Conservation (phyloP, 352 stramenopile species). For the Globisporangium uncinulatum region DNA sequence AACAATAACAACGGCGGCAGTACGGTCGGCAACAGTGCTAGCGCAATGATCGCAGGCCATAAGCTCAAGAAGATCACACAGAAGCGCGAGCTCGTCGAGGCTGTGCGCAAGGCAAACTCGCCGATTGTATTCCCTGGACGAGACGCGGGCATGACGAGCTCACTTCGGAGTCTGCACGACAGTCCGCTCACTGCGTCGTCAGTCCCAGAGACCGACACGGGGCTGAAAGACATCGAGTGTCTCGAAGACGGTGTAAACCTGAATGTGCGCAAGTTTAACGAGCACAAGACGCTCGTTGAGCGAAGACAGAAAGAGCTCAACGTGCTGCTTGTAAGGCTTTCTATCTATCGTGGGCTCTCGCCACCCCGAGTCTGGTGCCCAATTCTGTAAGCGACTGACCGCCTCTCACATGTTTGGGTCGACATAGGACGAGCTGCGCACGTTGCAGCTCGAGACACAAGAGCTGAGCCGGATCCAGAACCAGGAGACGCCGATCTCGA, state of each 20-base stretch:
- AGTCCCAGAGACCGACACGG: slow-evolving; percentile 32
- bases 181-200: slow-evolving; percentile 6
- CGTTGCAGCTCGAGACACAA: slow-evolving; percentile 67
- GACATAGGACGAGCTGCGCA: slow-evolving; percentile 55
- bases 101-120: slow-evolving; percentile 67
- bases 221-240: slow-evolving; percentile 50
- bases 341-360: neutral
- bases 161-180: slow-evolving; percentile 22
- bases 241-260: slow-evolving; percentile 67
- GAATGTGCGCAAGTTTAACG: slow-evolving; percentile 77
- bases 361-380: neutral
- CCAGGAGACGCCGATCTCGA: slow-evolving; percentile 69
- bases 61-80: slow-evolving; percentile 75
- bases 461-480: slow-evolving; percentile 68
- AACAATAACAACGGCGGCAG: slow-evolving; percentile 15
- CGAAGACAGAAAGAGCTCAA: slow-evolving; percentile 61
- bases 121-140: slow-evolving; percentile 50
- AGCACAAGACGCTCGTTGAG: slow-evolving; percentile 65
- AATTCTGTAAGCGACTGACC: neutral
- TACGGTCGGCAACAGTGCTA: slow-evolving; percentile 16
- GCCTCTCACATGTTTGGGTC: neutral
- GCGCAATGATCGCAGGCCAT: slow-evolving; percentile 11
- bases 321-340: slow-evolving; percentile 31
- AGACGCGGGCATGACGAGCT: slow-evolving; percentile 26
- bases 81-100: slow-evolving; percentile 71